A percentile compares a stretch with the other conserved stretches of the same genome.
Conservation (phyloP, 2,329 filamentous ascomycete genomes). For the Phialophora verrucosa region DNA sequence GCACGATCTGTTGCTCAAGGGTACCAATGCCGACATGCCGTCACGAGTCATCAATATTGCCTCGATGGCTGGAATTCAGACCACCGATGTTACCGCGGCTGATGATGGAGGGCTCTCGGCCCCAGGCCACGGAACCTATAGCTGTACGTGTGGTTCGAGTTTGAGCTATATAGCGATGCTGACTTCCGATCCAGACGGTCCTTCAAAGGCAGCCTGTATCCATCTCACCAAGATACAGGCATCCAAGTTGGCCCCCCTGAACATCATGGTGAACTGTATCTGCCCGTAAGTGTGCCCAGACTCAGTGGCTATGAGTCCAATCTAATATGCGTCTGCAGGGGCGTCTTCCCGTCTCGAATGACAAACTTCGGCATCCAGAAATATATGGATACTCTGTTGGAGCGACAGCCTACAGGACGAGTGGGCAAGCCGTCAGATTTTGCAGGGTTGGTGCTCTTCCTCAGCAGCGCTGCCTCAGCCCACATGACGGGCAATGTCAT, state of each 20-base stretch:
- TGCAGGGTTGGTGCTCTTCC: constrained; percentile 54
- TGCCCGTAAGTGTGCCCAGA: constrained; percentile 42
- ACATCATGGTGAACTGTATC: constrained; percentile 58
- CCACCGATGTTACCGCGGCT: constrained; percentile 53
- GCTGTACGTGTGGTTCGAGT: constrained; percentile 41
- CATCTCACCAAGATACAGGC: constrained; percentile 60
- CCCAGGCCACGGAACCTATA: constrained; percentile 59
- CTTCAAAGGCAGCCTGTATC: constrained; percentile 60
- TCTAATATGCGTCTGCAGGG: constrained; percentile 46
- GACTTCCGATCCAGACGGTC: constrained; percentile 47
- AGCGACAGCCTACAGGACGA: constrained; percentile 54
- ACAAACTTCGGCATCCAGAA: constrained; percentile 59
- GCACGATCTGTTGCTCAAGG: constrained; percentile 56
- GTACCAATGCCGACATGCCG: constrained; percentile 51
- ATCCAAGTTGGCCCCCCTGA: constrained; percentile 57
- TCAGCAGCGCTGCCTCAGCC: constrained; percentile 49
- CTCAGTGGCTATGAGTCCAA: neutral
- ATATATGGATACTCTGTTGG: constrained; percentile 55
- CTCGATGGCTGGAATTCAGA: constrained; percentile 54
- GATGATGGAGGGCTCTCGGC: constrained; percentile 58
- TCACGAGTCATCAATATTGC: constrained; percentile 61
- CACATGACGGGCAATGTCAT: constrained; percentile 55
- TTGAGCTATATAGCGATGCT: neutral
- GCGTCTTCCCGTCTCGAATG: constrained; percentile 61
- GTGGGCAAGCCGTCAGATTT: constrained; percentile 57